Conservation (phyloP, 2,329 filamentous ascomycete genomes). For the Colletotrichum eleusines region DNA sequence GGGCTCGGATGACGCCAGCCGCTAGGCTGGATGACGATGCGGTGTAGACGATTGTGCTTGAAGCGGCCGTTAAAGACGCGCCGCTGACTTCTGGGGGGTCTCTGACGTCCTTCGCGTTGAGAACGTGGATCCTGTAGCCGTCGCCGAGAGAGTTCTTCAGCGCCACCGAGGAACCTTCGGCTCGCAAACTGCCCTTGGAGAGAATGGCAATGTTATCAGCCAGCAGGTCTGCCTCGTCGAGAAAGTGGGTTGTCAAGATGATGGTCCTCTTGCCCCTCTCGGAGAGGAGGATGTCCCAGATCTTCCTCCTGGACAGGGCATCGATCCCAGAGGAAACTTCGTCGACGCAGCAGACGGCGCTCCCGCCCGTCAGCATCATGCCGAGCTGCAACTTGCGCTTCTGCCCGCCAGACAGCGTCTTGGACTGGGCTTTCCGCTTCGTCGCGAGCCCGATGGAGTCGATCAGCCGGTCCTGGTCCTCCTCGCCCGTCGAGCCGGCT, state of each 20-base stretch:
- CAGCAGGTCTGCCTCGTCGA: slow-evolving; percentile 81
- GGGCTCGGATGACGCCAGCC: slow-evolving; percentile 74
- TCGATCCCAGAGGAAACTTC: slow-evolving; percentile 82
- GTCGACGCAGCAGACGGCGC: slow-evolving; percentile 78
- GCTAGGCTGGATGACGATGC: slow-evolving; percentile 77
- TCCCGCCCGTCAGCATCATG: slow-evolving; percentile 83
- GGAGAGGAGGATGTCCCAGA: slow-evolving; percentile 71
- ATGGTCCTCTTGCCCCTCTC: slow-evolving; percentile 76
- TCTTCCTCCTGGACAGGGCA: slow-evolving; percentile 69
- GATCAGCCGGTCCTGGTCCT: slow-evolving; percentile 61
- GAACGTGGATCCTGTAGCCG: slow-evolving; percentile 48
- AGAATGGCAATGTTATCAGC: slow-evolving; percentile 79
- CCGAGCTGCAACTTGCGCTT: slow-evolving; percentile 82
- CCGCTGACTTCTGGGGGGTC: slow-evolving; percentile 65
- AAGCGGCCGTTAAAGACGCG: slow-evolving; percentile 67
- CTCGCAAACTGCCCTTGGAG: slow-evolving; percentile 74
- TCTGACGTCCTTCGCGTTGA: slow-evolving; percentile 59
- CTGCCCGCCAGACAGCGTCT: slow-evolving; percentile 79
- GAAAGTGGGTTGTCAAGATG: slow-evolving; percentile 79
- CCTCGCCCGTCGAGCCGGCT: slow-evolving; percentile 58
- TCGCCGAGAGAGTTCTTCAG: slow-evolving; percentile 74
- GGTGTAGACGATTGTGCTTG: slow-evolving; percentile 81
- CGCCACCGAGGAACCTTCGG: slow-evolving; percentile 75
- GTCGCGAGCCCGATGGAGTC: slow-evolving; percentile 72
- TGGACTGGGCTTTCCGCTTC: slow-evolving; percentile 71